Conservation (phyloP, 2,329 filamentous ascomycete genomes). For the Pyrenochaeta sp. region DNA sequence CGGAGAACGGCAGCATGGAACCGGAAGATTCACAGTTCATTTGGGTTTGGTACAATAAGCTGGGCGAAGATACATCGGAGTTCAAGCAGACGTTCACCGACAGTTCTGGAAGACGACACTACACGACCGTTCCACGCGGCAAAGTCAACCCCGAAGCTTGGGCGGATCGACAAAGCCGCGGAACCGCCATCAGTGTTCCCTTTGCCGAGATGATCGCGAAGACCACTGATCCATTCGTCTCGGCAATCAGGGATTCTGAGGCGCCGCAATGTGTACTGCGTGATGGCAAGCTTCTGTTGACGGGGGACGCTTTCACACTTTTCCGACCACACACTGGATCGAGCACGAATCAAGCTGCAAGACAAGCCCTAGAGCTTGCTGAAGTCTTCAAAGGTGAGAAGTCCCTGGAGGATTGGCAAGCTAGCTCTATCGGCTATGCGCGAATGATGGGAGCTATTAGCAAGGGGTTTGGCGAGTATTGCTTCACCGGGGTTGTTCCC, state of each 20-base stretch:
- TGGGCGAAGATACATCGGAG: slow-evolving; percentile 43
- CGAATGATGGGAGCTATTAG: too few species aligned
- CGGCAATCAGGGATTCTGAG: slow-evolving; percentile 53
- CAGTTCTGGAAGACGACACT: slow-evolving; percentile 46
- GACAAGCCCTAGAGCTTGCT: slow-evolving; percentile 48
- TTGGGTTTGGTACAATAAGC: slow-evolving; percentile 57
- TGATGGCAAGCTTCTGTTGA: slow-evolving; percentile 51
- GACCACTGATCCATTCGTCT: slow-evolving; percentile 52
- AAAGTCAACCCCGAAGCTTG: slow-evolving; percentile 47
- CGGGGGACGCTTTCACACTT: slow-evolving; percentile 55
- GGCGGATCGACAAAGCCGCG: slow-evolving; percentile 38
- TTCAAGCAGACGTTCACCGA: slow-evolving; percentile 54
- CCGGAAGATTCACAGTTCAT: slow-evolving; percentile 53
- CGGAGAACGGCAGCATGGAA: slow-evolving; percentile 45
- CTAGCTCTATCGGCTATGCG: too few species aligned
- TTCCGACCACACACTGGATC: slow-evolving; percentile 55
- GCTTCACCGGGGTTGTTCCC: too few species aligned
- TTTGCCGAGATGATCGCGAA: slow-evolving; percentile 51
- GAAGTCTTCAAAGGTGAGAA: slow-evolving; percentile 29
- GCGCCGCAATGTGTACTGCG: slow-evolving; percentile 44
- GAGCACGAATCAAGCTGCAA: slow-evolving; percentile 56
- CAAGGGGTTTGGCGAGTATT: too few species aligned
- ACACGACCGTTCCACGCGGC: slow-evolving; percentile 52
- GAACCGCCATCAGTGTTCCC: slow-evolving; percentile 44
- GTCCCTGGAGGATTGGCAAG: too few species aligned